Evolutionary conservation across 495 filamentous ascomycete genomes (phyloP).

Genomic region (Staphylotrichum longicolle): DNA sequence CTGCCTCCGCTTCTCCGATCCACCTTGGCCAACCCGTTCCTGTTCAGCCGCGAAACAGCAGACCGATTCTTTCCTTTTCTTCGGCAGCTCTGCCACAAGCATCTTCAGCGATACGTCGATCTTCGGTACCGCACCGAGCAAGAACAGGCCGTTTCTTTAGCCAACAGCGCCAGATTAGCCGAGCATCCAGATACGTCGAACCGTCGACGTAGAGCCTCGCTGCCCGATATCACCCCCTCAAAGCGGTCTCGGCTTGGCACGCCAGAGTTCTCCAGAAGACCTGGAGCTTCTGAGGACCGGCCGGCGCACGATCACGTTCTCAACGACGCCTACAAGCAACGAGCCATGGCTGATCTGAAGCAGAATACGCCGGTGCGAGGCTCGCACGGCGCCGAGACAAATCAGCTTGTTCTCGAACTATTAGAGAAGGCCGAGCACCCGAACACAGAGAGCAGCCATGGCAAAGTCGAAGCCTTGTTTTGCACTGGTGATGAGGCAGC

Average conservation of each 20-base stretch:
- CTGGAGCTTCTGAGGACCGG: neutral
- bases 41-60: neutral
- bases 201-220: slow-evolving; percentile 3
- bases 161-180: neutral
- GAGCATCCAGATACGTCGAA: neutral
- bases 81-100: neutral
- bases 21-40: neutral
- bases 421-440: neutral
- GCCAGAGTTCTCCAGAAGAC: neutral
- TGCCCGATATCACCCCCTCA: slow-evolving; percentile 2
- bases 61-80: neutral
- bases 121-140: neutral
- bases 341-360: neutral
- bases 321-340: neutral
- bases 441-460: neutral
- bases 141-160: neutral
- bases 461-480: slow-evolving; percentile 13
- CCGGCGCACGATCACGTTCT: neutral
- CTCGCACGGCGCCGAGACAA: neutral
- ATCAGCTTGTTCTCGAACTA: slow-evolving; percentile 1
- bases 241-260: neutral
- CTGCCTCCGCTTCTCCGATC: neutral
- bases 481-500: slow-evolving; percentile 12
- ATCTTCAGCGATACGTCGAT: slow-evolving; percentile 1
- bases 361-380: neutral